Evolutionary conservation across 106 monocot genomes (phyloP), one percentile per base, ranked within the genome.

Genomic region (Vanilla planifolia): DNA sequence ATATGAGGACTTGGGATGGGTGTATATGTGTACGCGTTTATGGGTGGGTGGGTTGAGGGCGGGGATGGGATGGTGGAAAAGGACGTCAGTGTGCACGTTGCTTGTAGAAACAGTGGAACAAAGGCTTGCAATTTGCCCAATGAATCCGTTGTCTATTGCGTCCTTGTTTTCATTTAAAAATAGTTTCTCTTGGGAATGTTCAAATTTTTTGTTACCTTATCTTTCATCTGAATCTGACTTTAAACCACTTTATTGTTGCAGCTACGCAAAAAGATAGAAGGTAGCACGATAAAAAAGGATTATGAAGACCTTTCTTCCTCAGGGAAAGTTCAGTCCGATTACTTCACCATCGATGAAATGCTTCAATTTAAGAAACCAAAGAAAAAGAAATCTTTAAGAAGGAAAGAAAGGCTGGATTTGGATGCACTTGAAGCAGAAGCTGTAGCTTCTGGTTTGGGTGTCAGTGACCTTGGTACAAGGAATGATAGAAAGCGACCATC

Each of bases 361-460:
- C 74, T 96, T 70, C 84, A 82, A 51, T 96, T 96, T 67, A 96
- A 85, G 34, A 96, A 96, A 57, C 96, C 96, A 24, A 96, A 84
- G 77, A 96, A 88, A 65, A 96, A 96, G 74, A 96, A 96, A 55
- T 84, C 91, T 15, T 69, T 96, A 42, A 86, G 96, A 62, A 96
- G 91, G 75, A 87, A 74, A 65, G 91, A 91, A 33, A 91, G 82
- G 58, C 55, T 98, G 24, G 87, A 98, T 69, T 61, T 98, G 40
- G 91, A 98, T 75, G 81, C 81, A n/a, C 74, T 98, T 59, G 91
- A 98, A 80, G 84, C 82, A 59, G 96, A 98, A 65, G 91, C 91
- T 11, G 75, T 53, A 24, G 76, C 84, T 61, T 34, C 87, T 47
- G 96, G 91, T 25, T 69, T 91, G 37, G 96, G 91, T 23, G 46